phyloP scores from a whole-genome alignment of 2,329 filamentous ascomycete species.

The Teratosphaeria destructans region DNA sequence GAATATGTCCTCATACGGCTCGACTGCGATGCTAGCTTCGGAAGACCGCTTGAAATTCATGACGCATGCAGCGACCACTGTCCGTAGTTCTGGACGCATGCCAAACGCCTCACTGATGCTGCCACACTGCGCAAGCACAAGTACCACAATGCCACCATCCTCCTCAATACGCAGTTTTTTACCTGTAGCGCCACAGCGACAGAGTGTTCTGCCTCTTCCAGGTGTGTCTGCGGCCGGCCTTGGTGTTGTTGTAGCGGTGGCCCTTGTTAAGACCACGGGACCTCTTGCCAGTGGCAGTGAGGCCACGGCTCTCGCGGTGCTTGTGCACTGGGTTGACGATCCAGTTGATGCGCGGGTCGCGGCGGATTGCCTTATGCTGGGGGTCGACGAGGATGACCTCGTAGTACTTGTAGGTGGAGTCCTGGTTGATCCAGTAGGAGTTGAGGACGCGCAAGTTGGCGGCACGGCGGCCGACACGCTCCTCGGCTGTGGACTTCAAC shows the following conservation, averaged over 20 bases:
- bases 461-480: constrained; percentile 98
- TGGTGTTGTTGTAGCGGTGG: constrained; percentile 98
- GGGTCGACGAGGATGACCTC: constrained; percentile 99
- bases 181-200: constrained; percentile 97
- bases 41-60: background rate
- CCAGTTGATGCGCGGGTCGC: constrained; percentile 99
- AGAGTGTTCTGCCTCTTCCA: constrained; percentile 99
- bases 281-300: constrained; percentile 98
- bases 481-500: constrained; percentile 93
- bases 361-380: constrained; percentile 99
- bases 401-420: constrained; percentile 99
- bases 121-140: background rate
- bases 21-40: background rate
- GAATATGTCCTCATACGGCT: background rate
- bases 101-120: constrained; percentile 18
- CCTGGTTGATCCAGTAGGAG: constrained; percentile 99
- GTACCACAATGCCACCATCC: background rate
- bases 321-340: constrained; percentile 99
- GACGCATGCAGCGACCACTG: background rate
- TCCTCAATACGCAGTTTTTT: constrained; percentile 21
- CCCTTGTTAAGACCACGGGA: constrained; percentile 99
- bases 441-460: constrained; percentile 98
- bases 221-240: constrained; percentile 95
- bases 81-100: background rate
- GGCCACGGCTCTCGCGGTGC: constrained; percentile 96